Evolutionary conservation across 163 green algal species (phyloP).

Genomic region (Chlorella variabilis): DNA sequence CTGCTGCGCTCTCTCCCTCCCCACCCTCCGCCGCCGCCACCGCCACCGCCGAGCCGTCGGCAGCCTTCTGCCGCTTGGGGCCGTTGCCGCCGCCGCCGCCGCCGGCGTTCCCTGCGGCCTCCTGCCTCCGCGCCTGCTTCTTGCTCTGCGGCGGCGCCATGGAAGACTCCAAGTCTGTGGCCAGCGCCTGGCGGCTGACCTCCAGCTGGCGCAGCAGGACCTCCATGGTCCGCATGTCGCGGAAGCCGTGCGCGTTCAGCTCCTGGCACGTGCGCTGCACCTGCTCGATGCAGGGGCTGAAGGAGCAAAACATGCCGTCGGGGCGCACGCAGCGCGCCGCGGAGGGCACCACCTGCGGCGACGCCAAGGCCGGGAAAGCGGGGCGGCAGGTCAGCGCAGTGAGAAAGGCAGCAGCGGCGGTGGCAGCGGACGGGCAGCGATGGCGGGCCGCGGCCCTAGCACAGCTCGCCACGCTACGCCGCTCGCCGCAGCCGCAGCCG

Average conservation of each 20-base stretch:
- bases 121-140: constrained; percentile 12
- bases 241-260: constrained; percentile 71
- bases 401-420: too few relatives aligned
- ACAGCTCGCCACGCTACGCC: too few relatives aligned
- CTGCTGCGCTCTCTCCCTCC: background rate
- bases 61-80: constrained; percentile 9
- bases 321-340: constrained; percentile 76
- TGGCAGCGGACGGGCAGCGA: too few relatives aligned
- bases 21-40: background rate
- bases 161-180: background rate
- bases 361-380: background rate
- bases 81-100: constrained; percentile 2
- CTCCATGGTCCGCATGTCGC: constrained; percentile 82
- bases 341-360: constrained; percentile 68
- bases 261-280: constrained; percentile 73
- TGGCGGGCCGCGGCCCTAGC: too few relatives aligned
- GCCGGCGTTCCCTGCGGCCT: background rate
- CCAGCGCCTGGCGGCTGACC: constrained; percentile 42
- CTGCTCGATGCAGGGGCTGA: constrained; percentile 95
- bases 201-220: constrained; percentile 85
- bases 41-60: background rate
- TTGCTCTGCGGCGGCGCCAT: background rate
- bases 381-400: background rate
- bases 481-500: too few relatives aligned
- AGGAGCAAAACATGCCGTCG: constrained; percentile 92